Base-by-base conservation (phyloP, 192 early-diverging fungal species). In the Lobosporangium transversale region DNA sequence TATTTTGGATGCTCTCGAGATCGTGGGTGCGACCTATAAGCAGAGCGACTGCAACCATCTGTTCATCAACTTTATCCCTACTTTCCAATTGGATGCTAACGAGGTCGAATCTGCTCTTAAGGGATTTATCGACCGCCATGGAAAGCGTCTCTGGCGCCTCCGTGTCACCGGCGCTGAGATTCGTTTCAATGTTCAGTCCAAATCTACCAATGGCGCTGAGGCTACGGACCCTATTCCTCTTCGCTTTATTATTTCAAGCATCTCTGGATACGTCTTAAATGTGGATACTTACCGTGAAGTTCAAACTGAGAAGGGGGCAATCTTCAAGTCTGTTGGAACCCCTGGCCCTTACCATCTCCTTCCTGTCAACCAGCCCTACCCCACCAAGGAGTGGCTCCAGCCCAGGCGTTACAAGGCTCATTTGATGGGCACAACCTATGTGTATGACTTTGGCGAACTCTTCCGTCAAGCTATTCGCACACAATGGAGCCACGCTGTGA, bases 31-130 rank as follows among this genome's bases (percentile, higher is more conserved):
- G 11, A 85, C 90, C 58, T 89, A 95, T 76, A 93, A 95, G 68
- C 96, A 97, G 86, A 95, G 93, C 43, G 97, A 99, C 83, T 97
- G 96, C 87, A 99, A 99, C 84, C 97, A 99, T 69, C 79, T 98
- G 79, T 97, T 98, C 71, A 94, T 99, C 83, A 97, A 96, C 90
- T 98, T 97, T 74, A 90, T 99, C 75, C 96, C 96, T 18, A 96
- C 92, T 35, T 97, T 98, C 86, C 88, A 91, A 55, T 81, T 99
- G 70, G 93, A 96, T 66, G 84, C 90, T 8, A 83, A 89, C 62
- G 89, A 92, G 64, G 91, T 97, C 58, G 93, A 96, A 78, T 75
- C 85, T 35, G 91, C 92, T 18, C 84, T 97, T 55, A 92, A 89
- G 70, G 93, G 93, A 15, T 92, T 99, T 79, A 86, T 98, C 37